phyloP scores from a whole-genome alignment of 106 monocot species.

The Platanthera guangdongensis region DNA sequence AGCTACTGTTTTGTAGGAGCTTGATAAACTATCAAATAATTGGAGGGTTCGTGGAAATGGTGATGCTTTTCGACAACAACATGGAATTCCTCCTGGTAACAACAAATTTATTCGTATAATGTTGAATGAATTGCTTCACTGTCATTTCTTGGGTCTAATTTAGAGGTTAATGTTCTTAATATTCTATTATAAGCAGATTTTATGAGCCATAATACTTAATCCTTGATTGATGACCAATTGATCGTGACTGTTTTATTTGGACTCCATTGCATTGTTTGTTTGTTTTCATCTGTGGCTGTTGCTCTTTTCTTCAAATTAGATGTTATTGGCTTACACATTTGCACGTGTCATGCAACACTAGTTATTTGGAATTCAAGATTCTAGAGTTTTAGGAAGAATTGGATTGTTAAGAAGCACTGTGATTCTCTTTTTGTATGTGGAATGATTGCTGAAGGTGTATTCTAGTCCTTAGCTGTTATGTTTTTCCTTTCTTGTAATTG shows the following conservation, averaged over 20 bases:
- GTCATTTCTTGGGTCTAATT: background rate
- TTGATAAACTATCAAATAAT: constrained; percentile 13
- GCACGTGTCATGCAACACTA: too few relatives aligned
- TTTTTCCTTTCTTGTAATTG: too few relatives aligned
- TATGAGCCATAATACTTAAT: background rate
- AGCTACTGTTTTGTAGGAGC: constrained; percentile 15
- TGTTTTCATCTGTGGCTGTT: background rate
- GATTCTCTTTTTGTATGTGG: too few relatives aligned
- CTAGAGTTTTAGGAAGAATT: too few relatives aligned
- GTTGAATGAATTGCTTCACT: background rate
- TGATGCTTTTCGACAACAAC: constrained; percentile 43
- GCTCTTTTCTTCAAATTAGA: background rate
- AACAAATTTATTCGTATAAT: background rate
- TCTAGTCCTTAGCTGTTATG: too few relatives aligned
- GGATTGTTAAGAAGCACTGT: too few relatives aligned
- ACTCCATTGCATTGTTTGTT: background rate
- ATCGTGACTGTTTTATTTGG: background rate
- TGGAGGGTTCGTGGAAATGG: constrained; percentile 26
- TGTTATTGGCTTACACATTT: background rate
- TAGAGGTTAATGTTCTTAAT: background rate
- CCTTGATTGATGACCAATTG: background rate
- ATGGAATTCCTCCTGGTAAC: constrained; percentile 52
- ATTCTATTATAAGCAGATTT: background rate
- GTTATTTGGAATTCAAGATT: too few relatives aligned
- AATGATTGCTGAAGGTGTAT: too few relatives aligned